Base-by-base conservation (phyloP, 2,329 filamentous ascomycete species). In the Pseudogymnoascus sp. region DNA sequence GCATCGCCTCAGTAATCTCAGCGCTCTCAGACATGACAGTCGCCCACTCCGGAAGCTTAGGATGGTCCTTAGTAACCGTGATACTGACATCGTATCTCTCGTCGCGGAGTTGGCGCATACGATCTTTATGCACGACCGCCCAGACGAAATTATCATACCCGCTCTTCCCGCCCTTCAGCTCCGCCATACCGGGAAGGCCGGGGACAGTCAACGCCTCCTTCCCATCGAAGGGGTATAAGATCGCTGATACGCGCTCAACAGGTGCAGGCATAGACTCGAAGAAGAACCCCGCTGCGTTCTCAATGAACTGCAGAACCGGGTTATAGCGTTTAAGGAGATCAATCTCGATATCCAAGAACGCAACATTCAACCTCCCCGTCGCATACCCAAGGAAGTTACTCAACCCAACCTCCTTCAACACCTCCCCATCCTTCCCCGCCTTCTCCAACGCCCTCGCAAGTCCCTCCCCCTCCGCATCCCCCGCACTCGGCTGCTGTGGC, bases 21-120 rank as follows among this genome's bases (percentile, higher is more conserved):
- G 93, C 92, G 77, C 88, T 96, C 81, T 99, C 95, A 73, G 87
- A 96, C 95, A 99, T 97, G 73, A 97, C 86, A 11, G 91, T 96
- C 63, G 88, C 81, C 93, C 93, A 99, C 67, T 83, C 78, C 36
- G 95, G 93, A 36, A 99, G 85, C 81, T 96, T 97, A 63, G 88
- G 74, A 77, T 93, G 86, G 72, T 99, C 95, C 82, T 96, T 96
- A 73, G 93, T 97, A 68, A 87, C 86, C 45, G 95, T 97, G 69
- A 99, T 84, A 62, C 91, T 96, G 63, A 97, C 80, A 75, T 99
- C 95, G 78, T 97, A 99, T 70, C 95, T 90, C 67, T 96, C 91
- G 59, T 96, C 90, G 66, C 95, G 89, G 70, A 96, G 83, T 71
- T 85, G 81, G 80, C 90, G 91, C 93, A 99, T 97, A 74, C 83